A percentile compares a stretch with the other conserved stretches of the same genome.
Conservation (phyloP, 2,329 filamentous ascomycete species). For the Lecanicillium sp. region DNA sequence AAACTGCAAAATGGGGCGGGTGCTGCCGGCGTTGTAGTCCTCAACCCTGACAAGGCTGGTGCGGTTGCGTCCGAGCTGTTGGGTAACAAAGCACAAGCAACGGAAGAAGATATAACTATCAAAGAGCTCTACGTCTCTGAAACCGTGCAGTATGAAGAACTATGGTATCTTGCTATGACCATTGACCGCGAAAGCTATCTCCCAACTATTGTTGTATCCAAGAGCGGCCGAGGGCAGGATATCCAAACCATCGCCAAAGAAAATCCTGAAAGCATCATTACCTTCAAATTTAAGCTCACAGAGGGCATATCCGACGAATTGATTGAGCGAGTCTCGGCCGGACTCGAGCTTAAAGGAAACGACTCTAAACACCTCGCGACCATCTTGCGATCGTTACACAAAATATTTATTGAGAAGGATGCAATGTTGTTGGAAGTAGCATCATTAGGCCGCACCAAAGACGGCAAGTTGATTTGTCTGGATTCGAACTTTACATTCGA, state of each 20-base stretch:
- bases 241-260: conserved; percentile 13
- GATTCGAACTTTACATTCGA: conserved; percentile 39
- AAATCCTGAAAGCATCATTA: conserved; percentile 1
- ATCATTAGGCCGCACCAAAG: conserved; percentile 20
- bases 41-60: conserved; percentile 11
- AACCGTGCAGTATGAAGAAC: conserved; percentile 17
- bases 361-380: conserved; percentile 11
- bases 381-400: conserved; percentile 16
- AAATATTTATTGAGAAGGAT: conserved; percentile 36
- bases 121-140: conserved; percentile 29
- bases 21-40: conserved; percentile 2
- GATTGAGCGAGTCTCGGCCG: conserved; percentile 9
- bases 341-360: neutral
- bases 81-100: conserved; percentile 3
- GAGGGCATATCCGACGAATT: conserved; percentile 18
- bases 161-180: conserved; percentile 33
- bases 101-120: conserved; percentile 10
- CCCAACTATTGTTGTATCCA: conserved; percentile 29
- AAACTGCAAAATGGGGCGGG: neutral
- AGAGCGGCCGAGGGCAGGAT: conserved; percentile 9
- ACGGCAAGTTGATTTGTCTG: conserved; percentile 21
- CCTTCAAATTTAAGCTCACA: conserved; percentile 18
- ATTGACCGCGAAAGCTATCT: conserved; percentile 32
- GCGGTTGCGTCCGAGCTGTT: conserved; percentile 15
- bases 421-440: conserved; percentile 37